phyloP scores from a whole-genome alignment of 371 early-diverging fungal genomes.

The Circinella minor region DNA sequence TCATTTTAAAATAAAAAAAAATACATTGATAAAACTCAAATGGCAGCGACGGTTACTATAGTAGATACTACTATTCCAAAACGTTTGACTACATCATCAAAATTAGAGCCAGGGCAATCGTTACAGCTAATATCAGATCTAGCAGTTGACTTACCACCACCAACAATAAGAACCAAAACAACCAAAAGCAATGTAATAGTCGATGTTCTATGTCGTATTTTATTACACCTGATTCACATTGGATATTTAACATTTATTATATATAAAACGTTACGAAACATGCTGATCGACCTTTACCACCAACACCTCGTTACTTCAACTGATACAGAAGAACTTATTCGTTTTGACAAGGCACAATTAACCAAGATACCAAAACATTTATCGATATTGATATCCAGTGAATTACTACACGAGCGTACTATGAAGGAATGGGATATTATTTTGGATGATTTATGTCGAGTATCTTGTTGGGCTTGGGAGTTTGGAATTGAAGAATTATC shows the following conservation, averaged over 20 bases:
- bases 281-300: neutral
- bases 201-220: constrained; percentile 20
- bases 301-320: neutral
- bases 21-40: neutral
- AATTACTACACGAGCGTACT: constrained; percentile 32
- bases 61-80: neutral
- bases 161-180: neutral
- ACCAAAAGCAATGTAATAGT: neutral
- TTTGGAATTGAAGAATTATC: constrained; percentile 46
- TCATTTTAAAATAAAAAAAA: neutral
- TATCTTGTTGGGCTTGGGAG: constrained; percentile 51
- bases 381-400: constrained; percentile 38
- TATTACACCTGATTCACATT: constrained; percentile 31
- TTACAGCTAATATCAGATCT: constrained; percentile 13
- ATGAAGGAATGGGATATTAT: constrained; percentile 36
- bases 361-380: constrained; percentile 53
- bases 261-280: constrained; percentile 13
- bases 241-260: constrained; percentile 30
- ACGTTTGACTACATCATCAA: neutral
- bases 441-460: constrained; percentile 38
- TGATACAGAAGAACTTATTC: constrained; percentile 20
- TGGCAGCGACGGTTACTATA: constrained; percentile 6
- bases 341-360: constrained; percentile 34
- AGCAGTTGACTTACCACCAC: neutral
- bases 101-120: neutral